Base-by-base conservation (phyloP, 2,329 filamentous ascomycete species). In the Xylariaceae sp. region DNA sequence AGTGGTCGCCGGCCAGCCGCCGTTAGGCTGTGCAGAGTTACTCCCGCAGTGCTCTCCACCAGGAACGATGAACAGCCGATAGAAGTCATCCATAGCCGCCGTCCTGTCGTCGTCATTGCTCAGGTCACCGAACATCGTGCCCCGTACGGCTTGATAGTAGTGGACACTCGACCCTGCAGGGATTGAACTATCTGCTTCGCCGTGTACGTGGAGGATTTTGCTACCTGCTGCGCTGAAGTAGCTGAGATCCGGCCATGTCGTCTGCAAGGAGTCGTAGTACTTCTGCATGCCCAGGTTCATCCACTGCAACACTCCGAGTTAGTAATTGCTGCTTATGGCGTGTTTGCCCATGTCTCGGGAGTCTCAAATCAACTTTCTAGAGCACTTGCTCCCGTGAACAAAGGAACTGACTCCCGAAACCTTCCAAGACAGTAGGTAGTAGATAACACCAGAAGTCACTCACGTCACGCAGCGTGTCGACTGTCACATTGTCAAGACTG, bases 141-240 rank as follows among this genome's bases (percentile, higher is more conserved):
- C 58, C 17, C 75, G 71, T 12, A 82, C 78, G 7, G 75, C 71
- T 45, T 81, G 69, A 12, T 58, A 60, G 45, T 61, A 63, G 31
- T 55, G 61, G 18, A 77, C 70, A 0, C 75, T 77, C 0, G 72
- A 75, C 2, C 65, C 75, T 1, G 76, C 59, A 6, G 77, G 76
- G 47, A 81, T 68, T 10, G 64, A 66, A 11, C 66, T 62, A 58
- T 80, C 77, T 1, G 72, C 70, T 61, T 80, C 76, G 44, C 76
- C 77, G 60, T 80, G 77, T 63, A 71, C 75, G 55, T 76, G 74
- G 3, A 81, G 65, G 9, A 81, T 57, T 58, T 80, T 81, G 27
- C 73, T 74, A 22, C 76, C 77, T 0, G 66, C 58, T 1, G 62
- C 53, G 18, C 71, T 64, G 64, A 78, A 76, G 10, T 62, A 54